Base-by-base conservation (phyloP, 768 basidiomycete genomes). In the Tylopilus intermedius region DNA sequence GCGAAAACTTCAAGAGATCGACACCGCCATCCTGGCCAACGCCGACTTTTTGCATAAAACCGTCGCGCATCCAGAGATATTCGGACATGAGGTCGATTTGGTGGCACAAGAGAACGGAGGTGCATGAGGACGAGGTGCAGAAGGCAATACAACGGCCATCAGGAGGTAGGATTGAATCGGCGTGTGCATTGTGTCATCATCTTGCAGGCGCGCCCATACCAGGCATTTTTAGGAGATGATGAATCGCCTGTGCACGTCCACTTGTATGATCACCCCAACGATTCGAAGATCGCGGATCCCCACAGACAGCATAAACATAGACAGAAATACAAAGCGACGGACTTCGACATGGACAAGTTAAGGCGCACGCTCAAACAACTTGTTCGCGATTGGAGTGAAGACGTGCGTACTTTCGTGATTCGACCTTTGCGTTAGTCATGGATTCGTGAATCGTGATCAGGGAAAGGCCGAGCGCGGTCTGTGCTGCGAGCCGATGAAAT, bases 321-420 rank as follows among this genome's bases (percentile, higher is more conserved):
- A 59, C 66, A 45, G 45, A 69, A 40, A 45, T 77, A 76, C 58
- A 76, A 72, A 52, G 79, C 83, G 1, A 82, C 79, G 0, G 88
- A 90, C 35, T 79, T 80, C 55, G 88, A 92, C 59, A 87, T 89
- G 83, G 92, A 96, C 65, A 94, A 95, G 64, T 73, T 98, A 38
- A 74, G 93, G 53, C 94, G 91, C 62, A 95, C 94, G 0, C 70
- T 97, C 37, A 91, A 95, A 63, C 93, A 95, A 61, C 86, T 95
- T 47, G 93, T 93, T 9, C 79, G 94, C 11, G 94, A 98, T 64
- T 98, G 94, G 94, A 90, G 88, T 54, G 79, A 76, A 57, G 86
- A 91, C 74, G 90, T 92, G 38, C 41, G 71, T 60, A 1, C 52
- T 55, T 22, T 10, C 15, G 18, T 51, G 37, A 29, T 43, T 29